phyloP scores from a whole-genome alignment of 176 grass and related monocot genomes.

The Avena insularis region DNA sequence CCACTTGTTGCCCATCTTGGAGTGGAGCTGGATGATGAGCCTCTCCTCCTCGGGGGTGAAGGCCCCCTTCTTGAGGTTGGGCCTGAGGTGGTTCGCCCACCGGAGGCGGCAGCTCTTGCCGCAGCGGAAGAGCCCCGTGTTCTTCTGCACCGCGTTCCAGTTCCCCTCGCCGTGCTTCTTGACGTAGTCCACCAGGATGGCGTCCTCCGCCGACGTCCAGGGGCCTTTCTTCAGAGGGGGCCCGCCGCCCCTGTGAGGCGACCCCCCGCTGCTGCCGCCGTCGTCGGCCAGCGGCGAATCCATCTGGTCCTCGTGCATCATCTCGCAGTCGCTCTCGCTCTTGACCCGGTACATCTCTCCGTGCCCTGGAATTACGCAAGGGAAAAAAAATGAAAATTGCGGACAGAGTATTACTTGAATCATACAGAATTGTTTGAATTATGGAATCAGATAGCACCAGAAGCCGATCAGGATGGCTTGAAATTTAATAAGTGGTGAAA shows the following conservation, averaged over 20 bases:
- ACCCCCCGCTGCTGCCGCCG: slow-evolving; percentile 53
- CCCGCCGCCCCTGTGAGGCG: slow-evolving; percentile 48
- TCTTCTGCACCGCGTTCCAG: slow-evolving; percentile 95
- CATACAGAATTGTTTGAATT: neutral
- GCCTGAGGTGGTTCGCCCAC: slow-evolving; percentile 90
- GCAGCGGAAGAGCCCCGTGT: slow-evolving; percentile 74
- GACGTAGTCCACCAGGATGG: slow-evolving; percentile 84
- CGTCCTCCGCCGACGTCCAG: slow-evolving; percentile 84
- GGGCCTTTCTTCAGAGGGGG: slow-evolving; percentile 82
- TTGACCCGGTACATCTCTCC: slow-evolving; percentile 55
- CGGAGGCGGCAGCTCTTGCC: slow-evolving; percentile 96
- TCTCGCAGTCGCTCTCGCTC: slow-evolving; percentile 60
- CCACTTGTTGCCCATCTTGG: slow-evolving; percentile 91
- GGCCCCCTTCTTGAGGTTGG: slow-evolving; percentile 84
- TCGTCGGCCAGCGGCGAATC: slow-evolving; percentile 58
- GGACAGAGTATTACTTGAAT: neutral
- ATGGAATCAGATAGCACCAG: neutral
- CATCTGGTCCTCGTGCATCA: slow-evolving; percentile 63
- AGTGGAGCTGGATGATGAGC: slow-evolving; percentile 85
- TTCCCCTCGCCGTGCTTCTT: slow-evolving; percentile 92
- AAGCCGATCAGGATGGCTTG: slow-evolving; percentile 14
- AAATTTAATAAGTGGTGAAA: neutral
- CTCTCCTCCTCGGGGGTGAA: slow-evolving; percentile 78
- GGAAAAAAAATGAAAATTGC: neutral
- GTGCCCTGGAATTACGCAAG: slow-evolving; percentile 26